phyloP scores from a whole-genome alignment of 805 yeast species.

The Hanseniaspora thailandica region DNA sequence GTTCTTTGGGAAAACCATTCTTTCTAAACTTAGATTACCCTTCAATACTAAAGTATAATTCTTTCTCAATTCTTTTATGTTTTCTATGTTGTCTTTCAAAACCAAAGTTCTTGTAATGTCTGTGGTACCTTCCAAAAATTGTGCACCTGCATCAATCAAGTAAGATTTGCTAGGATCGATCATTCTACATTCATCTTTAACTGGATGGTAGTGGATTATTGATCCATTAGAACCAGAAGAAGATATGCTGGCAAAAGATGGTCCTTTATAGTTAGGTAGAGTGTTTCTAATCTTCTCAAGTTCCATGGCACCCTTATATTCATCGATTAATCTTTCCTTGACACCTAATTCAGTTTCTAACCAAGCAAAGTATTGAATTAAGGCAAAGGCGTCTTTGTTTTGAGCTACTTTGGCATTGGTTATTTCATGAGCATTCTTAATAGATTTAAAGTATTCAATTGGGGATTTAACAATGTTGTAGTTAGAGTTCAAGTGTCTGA shows the following conservation, averaged over 20 bases:
- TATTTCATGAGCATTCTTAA: slow-evolving; percentile 64
- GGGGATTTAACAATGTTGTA: slow-evolving; percentile 42
- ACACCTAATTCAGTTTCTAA: slow-evolving; percentile 45
- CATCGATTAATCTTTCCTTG: slow-evolving; percentile 39
- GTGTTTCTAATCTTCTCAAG: slow-evolving; percentile 43
- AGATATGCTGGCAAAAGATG: slow-evolving; percentile 66
- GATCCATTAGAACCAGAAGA: slow-evolving; percentile 69
- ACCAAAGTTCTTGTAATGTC: slow-evolving; percentile 86
- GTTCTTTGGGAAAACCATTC: slow-evolving; percentile 64
- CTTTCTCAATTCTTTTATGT: slow-evolving; percentile 38
- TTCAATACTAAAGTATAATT: slow-evolving; percentile 78
- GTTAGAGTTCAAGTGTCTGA: slow-evolving; percentile 34
- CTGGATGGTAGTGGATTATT: slow-evolving; percentile 65
- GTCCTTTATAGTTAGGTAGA: slow-evolving; percentile 48
- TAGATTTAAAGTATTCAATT: slow-evolving; percentile 54
- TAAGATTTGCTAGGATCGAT: slow-evolving; percentile 61
- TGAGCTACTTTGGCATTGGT: slow-evolving; percentile 66
- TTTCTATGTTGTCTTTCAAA: slow-evolving; percentile 41
- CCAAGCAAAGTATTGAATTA: slow-evolving; percentile 72
- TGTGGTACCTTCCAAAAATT: slow-evolving; percentile 86
- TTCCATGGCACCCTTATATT: slow-evolving; percentile 54
- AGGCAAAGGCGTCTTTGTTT: slow-evolving; percentile 68
- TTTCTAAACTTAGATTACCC: slow-evolving; percentile 81
- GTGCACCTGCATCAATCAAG: slow-evolving; percentile 83
- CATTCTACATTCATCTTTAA: slow-evolving; percentile 41